phyloP scores from a whole-genome alignment of 1,284 basidiomycete genomes.

The Ceratorhiza oryzae-sativae region DNA sequence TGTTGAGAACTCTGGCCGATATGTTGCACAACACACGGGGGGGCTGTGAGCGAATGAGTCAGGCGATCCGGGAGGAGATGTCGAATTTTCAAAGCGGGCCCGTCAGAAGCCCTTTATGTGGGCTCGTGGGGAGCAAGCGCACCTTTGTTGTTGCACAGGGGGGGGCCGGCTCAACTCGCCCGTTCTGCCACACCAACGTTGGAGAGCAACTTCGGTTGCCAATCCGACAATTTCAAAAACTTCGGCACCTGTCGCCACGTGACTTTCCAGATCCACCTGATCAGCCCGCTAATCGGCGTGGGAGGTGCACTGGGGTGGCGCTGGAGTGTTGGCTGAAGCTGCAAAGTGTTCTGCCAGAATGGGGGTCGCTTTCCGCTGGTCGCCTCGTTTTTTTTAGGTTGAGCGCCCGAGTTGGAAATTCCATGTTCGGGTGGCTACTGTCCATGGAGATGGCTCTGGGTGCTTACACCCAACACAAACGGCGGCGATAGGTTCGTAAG shows the following conservation, averaged over 20 bases:
- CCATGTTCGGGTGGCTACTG: conserved; percentile 18
- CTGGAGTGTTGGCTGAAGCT: not conserved
- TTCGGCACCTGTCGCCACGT: conserved; percentile 32
- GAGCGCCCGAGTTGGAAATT: conserved; percentile 1
- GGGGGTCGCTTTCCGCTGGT: too few species aligned
- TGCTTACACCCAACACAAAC: not conserved
- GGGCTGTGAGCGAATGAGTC: conserved; percentile 8
- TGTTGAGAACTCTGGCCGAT: not conserved
- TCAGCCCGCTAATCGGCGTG: conserved; percentile 28
- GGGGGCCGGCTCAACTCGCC: conserved; percentile 13
- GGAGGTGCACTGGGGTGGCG: not conserved
- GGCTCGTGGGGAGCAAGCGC: not conserved
- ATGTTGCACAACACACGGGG: not conserved
- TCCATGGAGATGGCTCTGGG: too few species aligned
- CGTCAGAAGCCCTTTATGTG: conserved; percentile 28
- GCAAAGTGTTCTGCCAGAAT: not conserved
- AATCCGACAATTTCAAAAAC: conserved; percentile 35
- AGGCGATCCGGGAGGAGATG: conserved; percentile 8
- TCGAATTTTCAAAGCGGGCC: conserved; percentile 10
- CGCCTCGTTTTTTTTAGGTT: not conserved
- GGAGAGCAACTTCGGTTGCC: conserved; percentile 37
- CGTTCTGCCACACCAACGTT: conserved; percentile 38
- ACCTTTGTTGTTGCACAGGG: conserved; percentile 34
- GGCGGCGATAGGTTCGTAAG: not conserved
- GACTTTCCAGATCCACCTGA: conserved; percentile 24